A percentile compares a stretch with the other conserved stretches of the same genome.
Conservation (phyloP, 768 basidiomycete genomes). For the Boletus subcaerulescens region DNA sequence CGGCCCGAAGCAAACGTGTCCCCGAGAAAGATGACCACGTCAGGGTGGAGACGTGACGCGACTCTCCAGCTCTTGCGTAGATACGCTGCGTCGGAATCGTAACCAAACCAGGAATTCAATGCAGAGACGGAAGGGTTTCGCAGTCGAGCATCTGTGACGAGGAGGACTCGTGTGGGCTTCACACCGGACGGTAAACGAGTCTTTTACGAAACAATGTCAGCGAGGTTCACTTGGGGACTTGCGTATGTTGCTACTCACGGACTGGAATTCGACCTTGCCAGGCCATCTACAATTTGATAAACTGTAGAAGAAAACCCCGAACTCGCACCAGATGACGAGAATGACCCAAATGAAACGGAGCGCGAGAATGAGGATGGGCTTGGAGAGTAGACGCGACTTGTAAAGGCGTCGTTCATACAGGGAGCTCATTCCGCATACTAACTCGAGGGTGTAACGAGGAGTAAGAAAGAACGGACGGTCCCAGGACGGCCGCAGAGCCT, state of each 20-base stretch:
- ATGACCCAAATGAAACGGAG: slow-evolving; percentile 53
- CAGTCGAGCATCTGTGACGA: slow-evolving; percentile 70
- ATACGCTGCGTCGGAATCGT: slow-evolving; percentile 50
- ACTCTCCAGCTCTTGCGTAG: slow-evolving; percentile 72
- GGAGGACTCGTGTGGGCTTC: slow-evolving; percentile 53
- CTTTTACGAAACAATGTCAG: slow-evolving; percentile 10
- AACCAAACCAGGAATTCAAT: slow-evolving; percentile 40
- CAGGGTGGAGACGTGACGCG: slow-evolving; percentile 51
- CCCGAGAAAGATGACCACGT: slow-evolving; percentile 71
- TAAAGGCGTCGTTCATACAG: slow-evolving; percentile 28
- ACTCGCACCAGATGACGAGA: slow-evolving; percentile 63
- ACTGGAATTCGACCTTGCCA: slow-evolving; percentile 25
- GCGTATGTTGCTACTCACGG: slow-evolving; percentile 21
- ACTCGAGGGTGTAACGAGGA: slow-evolving; percentile 4
- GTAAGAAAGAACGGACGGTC: neutral
- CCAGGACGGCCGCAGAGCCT: neutral
- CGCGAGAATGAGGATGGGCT: slow-evolving; percentile 37
- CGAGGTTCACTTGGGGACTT: neutral
- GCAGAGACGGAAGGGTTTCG: slow-evolving; percentile 35
- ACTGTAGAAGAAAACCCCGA: slow-evolving; percentile 56
- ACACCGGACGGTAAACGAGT: slow-evolving; percentile 4
- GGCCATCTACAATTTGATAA: slow-evolving; percentile 64
- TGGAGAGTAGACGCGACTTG: slow-evolving; percentile 26
- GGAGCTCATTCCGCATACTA: slow-evolving; percentile 30
- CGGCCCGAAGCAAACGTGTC: slow-evolving; percentile 73